Base-by-base conservation (phyloP, 2,329 filamentous ascomycete species). In the Fusarium caatingaense region DNA sequence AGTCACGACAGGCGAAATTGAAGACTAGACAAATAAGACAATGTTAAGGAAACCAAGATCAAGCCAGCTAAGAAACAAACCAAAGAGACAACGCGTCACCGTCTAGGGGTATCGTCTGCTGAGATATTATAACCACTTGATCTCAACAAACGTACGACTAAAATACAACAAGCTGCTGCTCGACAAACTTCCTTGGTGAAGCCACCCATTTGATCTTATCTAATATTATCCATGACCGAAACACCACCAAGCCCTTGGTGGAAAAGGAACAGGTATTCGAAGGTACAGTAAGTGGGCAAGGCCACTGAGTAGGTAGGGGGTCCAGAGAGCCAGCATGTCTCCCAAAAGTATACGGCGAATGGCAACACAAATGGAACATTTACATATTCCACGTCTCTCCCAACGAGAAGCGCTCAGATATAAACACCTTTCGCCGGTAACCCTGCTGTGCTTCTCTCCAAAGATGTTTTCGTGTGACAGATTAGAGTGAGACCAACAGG, bases 131-230 rank as follows among this genome's bases (percentile, higher is more conserved):
- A 70, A 58, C 58, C 72, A 77, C 72, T 69, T 67, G 66, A 74
- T 75, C 77, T 76, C 76, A 74, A 71, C 73, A 76, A 69, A 75
- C 75, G 73, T 75, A 74, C 74, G 69, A 75, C 75, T 80, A 80
- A 80, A 80, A 80, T 81, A 81, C 78, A 81, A 78, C 75, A 79
- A 71, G 74, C 76, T 76, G 74, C 74, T 76, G 71, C 76, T 79
- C 73, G 69, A 71, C 67, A 62, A 66, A 53, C 44, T 63, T 69
- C 66, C 61, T 66, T 68, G 55, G 70, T 69, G 72, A 69, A 76
- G 72, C 72, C 72, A 67, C 75, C 72, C 75, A 71, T 77, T 76
- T 75, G 72, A 72, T 78, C 77, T 74, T 73, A 74, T 76, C 74
- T 76, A 76, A 72, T 76, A 76, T 73, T 74, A 72, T 75, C 76